Evolutionary conservation across 2,329 filamentous ascomycete genomes (phyloP).

Genomic region (Fusarium xylarioides): DNA sequence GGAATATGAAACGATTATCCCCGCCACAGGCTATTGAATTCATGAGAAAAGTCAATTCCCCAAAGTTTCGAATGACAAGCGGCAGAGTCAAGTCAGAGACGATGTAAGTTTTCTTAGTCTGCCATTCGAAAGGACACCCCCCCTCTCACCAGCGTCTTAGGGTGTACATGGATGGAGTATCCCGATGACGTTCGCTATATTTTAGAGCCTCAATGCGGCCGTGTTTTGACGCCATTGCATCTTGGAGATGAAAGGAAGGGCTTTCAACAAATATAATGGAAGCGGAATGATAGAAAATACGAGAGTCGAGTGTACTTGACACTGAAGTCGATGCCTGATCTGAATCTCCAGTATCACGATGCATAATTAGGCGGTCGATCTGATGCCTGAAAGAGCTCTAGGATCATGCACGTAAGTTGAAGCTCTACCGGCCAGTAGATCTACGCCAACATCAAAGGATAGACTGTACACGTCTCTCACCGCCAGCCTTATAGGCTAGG

Average conservation of each 20-base stretch:
- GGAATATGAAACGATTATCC: neutral
- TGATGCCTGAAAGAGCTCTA: neutral
- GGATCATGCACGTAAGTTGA: constrained; percentile 6
- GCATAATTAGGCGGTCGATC: neutral
- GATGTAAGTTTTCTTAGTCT: constrained; percentile 1
- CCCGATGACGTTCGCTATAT: constrained; percentile 15
- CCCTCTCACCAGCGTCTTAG: neutral
- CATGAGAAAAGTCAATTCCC: constrained; percentile 15
- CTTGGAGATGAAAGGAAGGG: neutral
- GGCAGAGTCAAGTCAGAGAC: neutral
- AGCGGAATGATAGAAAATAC: neutral
- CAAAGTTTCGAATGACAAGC: neutral
- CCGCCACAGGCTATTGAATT: neutral
- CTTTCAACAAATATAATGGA: neutral
- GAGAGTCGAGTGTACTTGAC: neutral
- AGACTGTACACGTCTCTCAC: constrained; percentile 4
- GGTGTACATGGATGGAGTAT: constrained; percentile 1
- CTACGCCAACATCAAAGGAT: neutral
- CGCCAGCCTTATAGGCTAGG: constrained; percentile 3
- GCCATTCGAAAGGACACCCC: neutral
- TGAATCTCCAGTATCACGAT: neutral
- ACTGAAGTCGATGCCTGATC: neutral
- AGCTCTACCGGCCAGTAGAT: neutral
- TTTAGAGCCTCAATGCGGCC: neutral
- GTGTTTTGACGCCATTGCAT: neutral